phyloP scores from a whole-genome alignment of 2,329 filamentous ascomycete genomes.

The Colletotrichum limetticola region DNA sequence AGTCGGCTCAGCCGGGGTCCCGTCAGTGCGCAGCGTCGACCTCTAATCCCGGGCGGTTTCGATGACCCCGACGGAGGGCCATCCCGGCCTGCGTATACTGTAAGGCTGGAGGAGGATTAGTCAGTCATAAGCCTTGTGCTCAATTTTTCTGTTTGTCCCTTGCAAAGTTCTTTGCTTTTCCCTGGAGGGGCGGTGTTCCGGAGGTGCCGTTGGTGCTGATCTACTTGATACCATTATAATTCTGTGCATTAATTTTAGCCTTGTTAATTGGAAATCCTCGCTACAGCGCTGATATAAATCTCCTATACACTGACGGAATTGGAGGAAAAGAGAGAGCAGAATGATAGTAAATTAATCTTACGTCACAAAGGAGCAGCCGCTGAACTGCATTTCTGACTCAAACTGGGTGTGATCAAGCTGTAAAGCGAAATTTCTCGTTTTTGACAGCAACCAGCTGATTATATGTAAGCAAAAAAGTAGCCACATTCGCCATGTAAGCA shows the following conservation, averaged over 20 bases:
- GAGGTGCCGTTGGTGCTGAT: neutral
- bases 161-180: neutral
- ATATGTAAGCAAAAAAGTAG: neutral
- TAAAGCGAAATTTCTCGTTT: neutral
- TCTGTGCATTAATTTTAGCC: neutral
- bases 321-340: no score
- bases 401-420: neutral
- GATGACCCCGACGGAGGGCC: neutral
- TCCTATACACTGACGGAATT: neutral
- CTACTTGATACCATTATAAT: neutral
- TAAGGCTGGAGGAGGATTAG: slow-evolving; percentile 30
- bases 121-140: neutral
- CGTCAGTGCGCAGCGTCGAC: neutral
- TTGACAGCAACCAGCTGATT: no score
- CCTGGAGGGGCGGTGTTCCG: neutral
- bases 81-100: slow-evolving; percentile 1
- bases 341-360: no score
- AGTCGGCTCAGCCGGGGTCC: slow-evolving; percentile 16
- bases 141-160: neutral
- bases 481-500: neutral
- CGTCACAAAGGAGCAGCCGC: no score
- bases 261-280: neutral
- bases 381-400: no score
- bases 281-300: neutral
- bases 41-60: neutral